Base-by-base conservation (phyloP, 2,329 filamentous ascomycete genomes). In the Aspergillus ochraceus region DNA sequence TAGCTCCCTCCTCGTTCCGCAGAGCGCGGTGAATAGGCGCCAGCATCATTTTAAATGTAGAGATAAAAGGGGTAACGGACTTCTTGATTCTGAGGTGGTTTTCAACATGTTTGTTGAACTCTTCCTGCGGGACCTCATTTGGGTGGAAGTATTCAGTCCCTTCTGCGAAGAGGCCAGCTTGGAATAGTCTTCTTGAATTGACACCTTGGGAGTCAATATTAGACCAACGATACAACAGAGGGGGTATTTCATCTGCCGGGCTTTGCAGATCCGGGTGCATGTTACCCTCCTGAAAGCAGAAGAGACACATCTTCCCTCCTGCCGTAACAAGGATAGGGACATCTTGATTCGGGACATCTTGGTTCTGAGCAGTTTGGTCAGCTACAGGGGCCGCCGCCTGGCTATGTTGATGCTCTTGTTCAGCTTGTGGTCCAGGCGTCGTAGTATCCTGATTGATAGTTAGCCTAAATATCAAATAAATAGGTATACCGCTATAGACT, bases 141-240 rank as follows among this genome's bases (percentile, higher is more conserved):
- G 66, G 66, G 0, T 54, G 39, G 11, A 69, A 66, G 2, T 49
- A 26, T 3, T 54, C 32, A 0, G 51, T 52, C 9, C 36, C 42
- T 2, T 54, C 56, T 1, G 58, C 52, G 29, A 75, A 77, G 0
- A 70, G 36, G 0, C 69, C 72, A 4, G 73, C 72, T 1, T 67
- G 19, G n/a, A 74, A 68, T 0, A 60, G 14, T 1, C 36, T 58
- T 2, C 49, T 60, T 0, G 60, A 66, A 52, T 77, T 78, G 1
- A 72, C 56, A 0, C 76, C 76, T 49, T 69, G 68, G 0, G 71
- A 74, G 0, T 72, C 62, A 1, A 58, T 22, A 26, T 75, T 74
- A 1, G 65, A 73, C 63, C 71, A 77, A 12, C 76, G 62, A 52
- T 73, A 78, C 1, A 76, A 42, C 1, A 77, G n/a, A 0, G 60